A percentile compares a stretch with the other conserved stretches of the same genome.
Evolutionary conservation across 441 rosid genomes (phyloP).

Genomic region (Macaranga tanarius): DNA sequence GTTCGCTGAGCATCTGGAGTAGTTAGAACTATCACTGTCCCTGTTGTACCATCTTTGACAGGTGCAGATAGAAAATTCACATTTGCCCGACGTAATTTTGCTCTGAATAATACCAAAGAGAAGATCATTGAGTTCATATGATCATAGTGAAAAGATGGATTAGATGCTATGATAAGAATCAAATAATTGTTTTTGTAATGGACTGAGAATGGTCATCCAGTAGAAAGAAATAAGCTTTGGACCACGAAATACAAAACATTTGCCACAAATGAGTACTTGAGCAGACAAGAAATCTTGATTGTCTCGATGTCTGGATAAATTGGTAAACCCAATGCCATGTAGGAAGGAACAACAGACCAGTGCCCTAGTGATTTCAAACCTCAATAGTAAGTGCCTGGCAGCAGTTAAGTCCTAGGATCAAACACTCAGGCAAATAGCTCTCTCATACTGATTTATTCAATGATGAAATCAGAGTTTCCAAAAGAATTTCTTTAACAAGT

Average conservation of each 20-base stretch:
- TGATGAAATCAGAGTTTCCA: background rate
- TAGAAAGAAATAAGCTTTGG: constrained; percentile 2
- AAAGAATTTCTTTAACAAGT: background rate
- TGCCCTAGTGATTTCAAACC: background rate
- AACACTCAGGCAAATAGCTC: background rate
- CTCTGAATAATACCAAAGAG: constrained; percentile 36
- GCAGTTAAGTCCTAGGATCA: background rate
- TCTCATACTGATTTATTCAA: background rate
- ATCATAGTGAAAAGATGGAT: background rate
- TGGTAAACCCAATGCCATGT: background rate
- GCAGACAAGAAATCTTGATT: background rate
- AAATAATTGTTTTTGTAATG: background rate
- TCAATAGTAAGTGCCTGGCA: background rate
- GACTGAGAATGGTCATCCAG: background rate
- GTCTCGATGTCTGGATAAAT: background rate
- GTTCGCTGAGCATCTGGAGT: constrained; percentile 96
- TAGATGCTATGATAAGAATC: background rate
- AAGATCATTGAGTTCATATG: background rate
- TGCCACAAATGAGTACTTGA: background rate
- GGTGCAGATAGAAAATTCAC: constrained; percentile 82
- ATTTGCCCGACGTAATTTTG: constrained; percentile 76
- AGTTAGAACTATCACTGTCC: constrained; percentile 96
- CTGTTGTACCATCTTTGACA: constrained; percentile 88
- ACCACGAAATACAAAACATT: background rate
- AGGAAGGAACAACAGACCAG: background rate